Evolutionary conservation across 176 grass and related monocot species (phyloP).

Genomic region (Otatea glauca): DNA sequence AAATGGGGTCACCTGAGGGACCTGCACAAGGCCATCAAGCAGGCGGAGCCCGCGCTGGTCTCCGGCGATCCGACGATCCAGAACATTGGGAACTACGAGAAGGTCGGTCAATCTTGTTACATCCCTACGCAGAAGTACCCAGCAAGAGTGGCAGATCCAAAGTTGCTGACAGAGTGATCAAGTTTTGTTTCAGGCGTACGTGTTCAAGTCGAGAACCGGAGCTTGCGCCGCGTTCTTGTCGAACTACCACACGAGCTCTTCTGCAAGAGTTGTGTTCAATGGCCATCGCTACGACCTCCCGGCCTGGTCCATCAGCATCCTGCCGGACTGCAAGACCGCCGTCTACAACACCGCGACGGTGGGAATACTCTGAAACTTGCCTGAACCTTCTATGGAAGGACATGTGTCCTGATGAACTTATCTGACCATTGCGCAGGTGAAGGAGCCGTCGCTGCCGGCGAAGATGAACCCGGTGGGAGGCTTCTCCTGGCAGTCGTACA

Average conservation of each 20-base stretch:
- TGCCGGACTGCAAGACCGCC: slow-evolving; percentile 87
- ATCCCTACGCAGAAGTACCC: neutral
- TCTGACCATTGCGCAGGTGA: slow-evolving; percentile 48
- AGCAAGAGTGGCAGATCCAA: neutral
- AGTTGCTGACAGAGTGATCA: neutral
- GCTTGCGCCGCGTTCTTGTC: slow-evolving; percentile 92
- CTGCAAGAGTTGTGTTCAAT: slow-evolving; percentile 59
- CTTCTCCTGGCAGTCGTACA: slow-evolving; percentile 80
- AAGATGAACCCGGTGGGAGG: slow-evolving; percentile 62
- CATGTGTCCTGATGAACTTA: neutral
- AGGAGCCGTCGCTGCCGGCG: slow-evolving; percentile 49
- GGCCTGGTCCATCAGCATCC: slow-evolving; percentile 93
- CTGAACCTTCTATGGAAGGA: neutral
- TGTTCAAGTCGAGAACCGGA: slow-evolving; percentile 68
- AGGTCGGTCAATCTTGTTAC: slow-evolving; percentile 37
- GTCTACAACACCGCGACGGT: slow-evolving; percentile 94
- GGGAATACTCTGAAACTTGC: neutral
- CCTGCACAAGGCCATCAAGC: slow-evolving; percentile 96
- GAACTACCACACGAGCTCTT: slow-evolving; percentile 65
- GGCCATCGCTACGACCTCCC: slow-evolving; percentile 68
- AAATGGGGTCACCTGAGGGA: slow-evolving; percentile 95
- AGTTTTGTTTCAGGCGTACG: slow-evolving; percentile 59
- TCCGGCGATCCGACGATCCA: slow-evolving; percentile 68
- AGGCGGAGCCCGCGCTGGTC: slow-evolving; percentile 76
- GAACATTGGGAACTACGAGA: slow-evolving; percentile 73